Evolutionary conservation across 768 basidiomycete species (phyloP).

Genomic region (Tulasnella sp.): DNA sequence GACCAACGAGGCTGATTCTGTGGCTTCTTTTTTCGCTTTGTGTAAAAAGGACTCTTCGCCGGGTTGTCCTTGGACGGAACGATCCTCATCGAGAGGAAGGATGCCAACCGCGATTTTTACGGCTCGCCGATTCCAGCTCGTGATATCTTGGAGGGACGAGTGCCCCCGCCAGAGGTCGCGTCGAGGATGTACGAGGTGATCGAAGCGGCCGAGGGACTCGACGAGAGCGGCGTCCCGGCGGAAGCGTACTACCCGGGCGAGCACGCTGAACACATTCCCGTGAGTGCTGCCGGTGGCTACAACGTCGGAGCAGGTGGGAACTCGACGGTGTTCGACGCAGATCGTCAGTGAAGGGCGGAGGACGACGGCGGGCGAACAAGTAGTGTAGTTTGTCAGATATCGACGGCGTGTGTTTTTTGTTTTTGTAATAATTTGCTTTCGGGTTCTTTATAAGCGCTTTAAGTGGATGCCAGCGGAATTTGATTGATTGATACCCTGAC

Average conservation of each 20-base stretch:
- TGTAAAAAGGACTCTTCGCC: slow-evolving; percentile 74
- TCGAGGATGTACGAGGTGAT: slow-evolving; percentile 92
- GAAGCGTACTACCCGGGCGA: slow-evolving; percentile 67
- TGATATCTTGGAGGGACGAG: slow-evolving; percentile 88
- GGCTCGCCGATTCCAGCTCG: slow-evolving; percentile 83
- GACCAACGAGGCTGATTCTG: not conserved
- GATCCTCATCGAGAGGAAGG: slow-evolving; percentile 88
- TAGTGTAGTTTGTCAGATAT: not conserved
- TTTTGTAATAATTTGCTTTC: not conserved
- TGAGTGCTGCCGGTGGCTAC: slow-evolving; percentile 28
- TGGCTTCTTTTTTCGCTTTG: not conserved
- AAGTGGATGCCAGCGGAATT: not conserved
- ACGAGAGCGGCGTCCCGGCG: slow-evolving; percentile 76
- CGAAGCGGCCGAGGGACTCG: slow-evolving; percentile 67
- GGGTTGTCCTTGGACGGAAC: slow-evolving; percentile 94
- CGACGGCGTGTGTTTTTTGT: not conserved
- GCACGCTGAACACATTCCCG: slow-evolving; percentile 35
- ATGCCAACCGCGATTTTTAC: slow-evolving; percentile 95
- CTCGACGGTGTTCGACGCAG: slow-evolving; percentile 36
- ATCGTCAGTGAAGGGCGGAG: not conserved
- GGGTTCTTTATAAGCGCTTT: not conserved
- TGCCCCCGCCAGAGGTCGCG: slow-evolving; percentile 96
- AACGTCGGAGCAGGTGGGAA: slow-evolving; percentile 29
- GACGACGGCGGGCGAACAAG: not conserved
- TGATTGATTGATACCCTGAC: slow-evolving; percentile 9